Evolutionary conservation across 108 stramenopile genomes (phyloP).

Genomic region (Nannochloropsis salina): DNA sequence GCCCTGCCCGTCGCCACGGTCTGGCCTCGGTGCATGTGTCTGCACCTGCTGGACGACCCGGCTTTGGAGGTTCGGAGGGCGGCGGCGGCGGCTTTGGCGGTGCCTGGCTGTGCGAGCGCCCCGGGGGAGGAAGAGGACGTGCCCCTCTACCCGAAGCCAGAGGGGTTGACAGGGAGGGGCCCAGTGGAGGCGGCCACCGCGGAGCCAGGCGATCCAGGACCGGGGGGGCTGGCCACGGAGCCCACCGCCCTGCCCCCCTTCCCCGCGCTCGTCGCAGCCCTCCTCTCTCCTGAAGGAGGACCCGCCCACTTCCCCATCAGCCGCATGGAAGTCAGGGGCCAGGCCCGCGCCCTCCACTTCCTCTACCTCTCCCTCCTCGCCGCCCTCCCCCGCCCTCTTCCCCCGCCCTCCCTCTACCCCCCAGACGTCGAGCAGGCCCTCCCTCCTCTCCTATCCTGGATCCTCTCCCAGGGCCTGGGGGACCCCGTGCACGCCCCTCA

Average conservation of each 20-base stretch:
- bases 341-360: conserved; percentile 7
- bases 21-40: neutral
- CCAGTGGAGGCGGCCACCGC: neutral
- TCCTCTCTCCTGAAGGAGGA: neutral
- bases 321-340: conserved; percentile 4
- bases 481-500: neutral
- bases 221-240: neutral
- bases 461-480: neutral
- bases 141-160: neutral
- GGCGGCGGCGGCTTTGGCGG: neutral
- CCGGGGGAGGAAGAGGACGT: conserved; percentile 3
- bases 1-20: neutral
- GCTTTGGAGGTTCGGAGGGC: neutral
- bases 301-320: neutral
- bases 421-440: no score
- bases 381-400: neutral
- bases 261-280: neutral
- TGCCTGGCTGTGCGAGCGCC: neutral
- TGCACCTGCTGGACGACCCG: neutral
- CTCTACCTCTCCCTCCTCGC: conserved; percentile 14
- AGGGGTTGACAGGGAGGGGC: neutral
- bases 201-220: neutral
- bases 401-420: neutral
- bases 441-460: neutral
- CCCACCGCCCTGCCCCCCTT: neutral